Percentiles rank a stretch among this genome's conserved stretches.
Evolutionary conservation across 805 yeast genomes (phyloP).

Genomic region (Kodamaea fukazawae): DNA sequence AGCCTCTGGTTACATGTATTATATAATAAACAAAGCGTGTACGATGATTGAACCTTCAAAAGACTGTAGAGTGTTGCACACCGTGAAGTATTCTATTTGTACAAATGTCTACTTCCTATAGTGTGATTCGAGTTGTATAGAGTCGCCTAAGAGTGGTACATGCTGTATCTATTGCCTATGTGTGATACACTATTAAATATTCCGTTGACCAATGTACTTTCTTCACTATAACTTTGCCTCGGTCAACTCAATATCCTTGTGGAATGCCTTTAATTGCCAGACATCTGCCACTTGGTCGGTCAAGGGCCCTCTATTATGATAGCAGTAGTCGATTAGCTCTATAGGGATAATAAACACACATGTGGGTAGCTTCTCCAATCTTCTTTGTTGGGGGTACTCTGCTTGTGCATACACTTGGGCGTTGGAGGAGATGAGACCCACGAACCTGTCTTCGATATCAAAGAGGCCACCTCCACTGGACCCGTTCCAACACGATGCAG

Average conservation of each 20-base stretch:
- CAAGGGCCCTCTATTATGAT: conserved; percentile 8
- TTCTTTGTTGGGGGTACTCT: conserved; percentile 5
- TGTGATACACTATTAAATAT: too few relatives aligned
- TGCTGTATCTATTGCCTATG: too few relatives aligned
- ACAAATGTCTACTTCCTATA: too few relatives aligned
- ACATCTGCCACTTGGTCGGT: conserved; percentile 16
- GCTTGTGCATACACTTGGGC: conserved; percentile 29
- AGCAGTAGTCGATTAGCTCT: conserved; percentile 28
- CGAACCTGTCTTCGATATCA: conserved; percentile 18
- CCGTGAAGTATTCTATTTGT: too few relatives aligned
- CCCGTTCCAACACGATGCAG: conserved; percentile 50
- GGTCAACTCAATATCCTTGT: conserved; percentile 19
- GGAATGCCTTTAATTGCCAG: conserved; percentile 25
- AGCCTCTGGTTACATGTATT: too few relatives aligned
- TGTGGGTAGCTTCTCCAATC: conserved; percentile 30
- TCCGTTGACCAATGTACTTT: too few relatives aligned
- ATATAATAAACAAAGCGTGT: too few relatives aligned
- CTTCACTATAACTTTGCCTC: conserved; percentile 18
- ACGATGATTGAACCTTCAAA: too few relatives aligned
- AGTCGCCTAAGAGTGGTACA: too few relatives aligned
- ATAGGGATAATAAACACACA: conserved; percentile 34
- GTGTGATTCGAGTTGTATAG: too few relatives aligned
- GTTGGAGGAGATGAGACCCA: conserved; percentile 46
- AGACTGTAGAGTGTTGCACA: too few relatives aligned
- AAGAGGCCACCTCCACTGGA: conserved; percentile 50